Base-by-base conservation (phyloP, 345 rosid species). In the Hirschfeldia incana region DNA sequence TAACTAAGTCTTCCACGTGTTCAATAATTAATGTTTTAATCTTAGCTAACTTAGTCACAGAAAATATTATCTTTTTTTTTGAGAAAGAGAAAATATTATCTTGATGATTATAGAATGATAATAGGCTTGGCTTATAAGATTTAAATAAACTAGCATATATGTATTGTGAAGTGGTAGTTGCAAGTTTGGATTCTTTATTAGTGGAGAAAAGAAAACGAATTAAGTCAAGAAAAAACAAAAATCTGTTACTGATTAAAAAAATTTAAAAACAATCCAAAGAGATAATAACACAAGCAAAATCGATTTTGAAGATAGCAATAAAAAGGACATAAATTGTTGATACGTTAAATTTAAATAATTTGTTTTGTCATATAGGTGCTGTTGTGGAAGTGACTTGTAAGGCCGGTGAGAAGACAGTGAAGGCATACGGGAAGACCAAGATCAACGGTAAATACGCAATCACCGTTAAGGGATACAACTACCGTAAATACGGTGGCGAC, bases 381-480 rank as follows among this genome's bases (percentile, higher is more conserved):
- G 88, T 85, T 6, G 94, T 90, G 70, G 92, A 90, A 72, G 88
- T 90, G 59, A 90, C 91, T 5, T 90, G 94, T 78, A 77, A 87
- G 78, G 85, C 76, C 5, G 94, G 91, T 6, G 83, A 86, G 63
- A 85, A 87, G 76, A 62, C 61, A 44, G 85, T 90, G 34, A 86
- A 78, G 77, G 89, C 89, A 10, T 90, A 90, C 8, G 94, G 92
- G 7, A 84, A 73, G 70, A 90, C 94, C 12, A 90, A 88, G 84
- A 87, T 78, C 84, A 90, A 90, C 33, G 94, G 89, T 44, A 90
- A 90, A 72, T 90, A 84, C 85, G 89, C 90, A 84, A 78, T 88
- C 75, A 79, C 85, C 4, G 87, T 90, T 0, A 78, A 88, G 9
- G 94, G 88, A 12, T 90, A 87, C 39, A 76, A 85, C 51, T 90